Conservation (phyloP, 495 filamentous ascomycete species). For the Penicillium flavigenum region DNA sequence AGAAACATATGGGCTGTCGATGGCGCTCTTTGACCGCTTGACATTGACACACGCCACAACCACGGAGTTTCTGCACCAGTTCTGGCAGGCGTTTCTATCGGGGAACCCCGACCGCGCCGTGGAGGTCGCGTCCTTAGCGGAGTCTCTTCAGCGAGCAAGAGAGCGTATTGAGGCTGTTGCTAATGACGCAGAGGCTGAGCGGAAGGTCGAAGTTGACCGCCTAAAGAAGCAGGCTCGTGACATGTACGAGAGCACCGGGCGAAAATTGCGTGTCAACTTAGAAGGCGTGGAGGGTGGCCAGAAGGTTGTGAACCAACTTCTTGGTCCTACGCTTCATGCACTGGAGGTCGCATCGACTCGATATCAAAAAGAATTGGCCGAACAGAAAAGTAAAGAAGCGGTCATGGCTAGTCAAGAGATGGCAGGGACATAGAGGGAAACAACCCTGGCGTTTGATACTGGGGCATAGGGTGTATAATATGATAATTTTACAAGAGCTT, state of each 20-base stretch:
- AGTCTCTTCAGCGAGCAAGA: conserved; percentile 70
- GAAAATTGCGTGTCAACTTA: conserved; percentile 63
- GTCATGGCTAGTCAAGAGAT: conserved; percentile 19
- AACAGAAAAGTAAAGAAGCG: conserved; percentile 49
- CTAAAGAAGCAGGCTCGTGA: conserved; percentile 67
- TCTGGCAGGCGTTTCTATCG: conserved; percentile 86
- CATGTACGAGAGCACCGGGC: conserved; percentile 65
- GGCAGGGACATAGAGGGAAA: neutral
- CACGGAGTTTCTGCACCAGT: conserved; percentile 92
- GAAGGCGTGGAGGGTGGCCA: conserved; percentile 69
- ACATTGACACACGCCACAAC: conserved; percentile 87
- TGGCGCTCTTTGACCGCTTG: conserved; percentile 66
- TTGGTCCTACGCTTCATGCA: conserved; percentile 67
- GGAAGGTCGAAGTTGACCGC: conserved; percentile 55
- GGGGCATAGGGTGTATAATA: conserved; percentile 19
- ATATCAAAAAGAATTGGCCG: conserved; percentile 63
- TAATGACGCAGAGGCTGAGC: conserved; percentile 71
- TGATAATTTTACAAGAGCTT: neutral
- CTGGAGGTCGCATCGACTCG: conserved; percentile 61
- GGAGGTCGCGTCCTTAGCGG: conserved; percentile 73
- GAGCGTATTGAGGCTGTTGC: conserved; percentile 83
- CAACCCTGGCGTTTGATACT: conserved; percentile 12
- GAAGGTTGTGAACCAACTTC: conserved; percentile 70
- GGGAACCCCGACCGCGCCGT: conserved; percentile 72
- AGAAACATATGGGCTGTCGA: conserved; percentile 62